Base-by-base conservation (phyloP, 1,139 yeast genomes). In the Kurtzmaniella quercitrusa region DNA sequence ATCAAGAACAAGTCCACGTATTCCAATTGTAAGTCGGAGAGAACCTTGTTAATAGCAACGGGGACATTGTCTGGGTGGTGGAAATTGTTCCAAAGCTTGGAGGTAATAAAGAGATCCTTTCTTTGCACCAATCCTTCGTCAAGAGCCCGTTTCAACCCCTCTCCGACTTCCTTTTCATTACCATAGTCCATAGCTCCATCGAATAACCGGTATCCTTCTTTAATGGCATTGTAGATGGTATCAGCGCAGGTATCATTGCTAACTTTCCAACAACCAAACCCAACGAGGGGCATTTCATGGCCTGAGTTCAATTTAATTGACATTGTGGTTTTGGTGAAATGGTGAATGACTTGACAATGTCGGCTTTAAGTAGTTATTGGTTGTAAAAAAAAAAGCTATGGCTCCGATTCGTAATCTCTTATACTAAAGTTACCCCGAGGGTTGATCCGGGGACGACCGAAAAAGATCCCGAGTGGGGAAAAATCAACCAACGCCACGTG, bases 131-230 rank as follows among this genome's bases (percentile, higher is more conserved):
- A 48, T 3, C 88, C 88, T 42, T 84, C 90, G 39, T 67, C 74
- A 52, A 85, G 68, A 43, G 91, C 91, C 52, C 64, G 70, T 39
- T 70, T 73, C 51, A 85, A 69, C 49, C 91, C 93, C 47, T 78
- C 64, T 38, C 94, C 94, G 42, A 85, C 82, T 60, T 84, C 86
- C 55, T 73, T 71, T 62, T 85, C 90, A 60, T 85, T 85, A 49
- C 87, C 91, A 60, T 85, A 85, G 59, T 84, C 91, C 60, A 77
- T 74, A 42, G 93, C 94, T 56, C 88, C 87, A 57, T 84, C 91
- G 51, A 84, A 82, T 49, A 82, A 66, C 63, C 93, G 75, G 72
- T 85, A 85, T 10, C 94, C 94, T 17, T 70, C 67, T 59, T 81
- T 80, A 55, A 82, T 81, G 50, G 87, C 88, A 41, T 80, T 74